phyloP scores from a whole-genome alignment of 2,329 filamentous ascomycete species.

The Colletotrichum salicis region DNA sequence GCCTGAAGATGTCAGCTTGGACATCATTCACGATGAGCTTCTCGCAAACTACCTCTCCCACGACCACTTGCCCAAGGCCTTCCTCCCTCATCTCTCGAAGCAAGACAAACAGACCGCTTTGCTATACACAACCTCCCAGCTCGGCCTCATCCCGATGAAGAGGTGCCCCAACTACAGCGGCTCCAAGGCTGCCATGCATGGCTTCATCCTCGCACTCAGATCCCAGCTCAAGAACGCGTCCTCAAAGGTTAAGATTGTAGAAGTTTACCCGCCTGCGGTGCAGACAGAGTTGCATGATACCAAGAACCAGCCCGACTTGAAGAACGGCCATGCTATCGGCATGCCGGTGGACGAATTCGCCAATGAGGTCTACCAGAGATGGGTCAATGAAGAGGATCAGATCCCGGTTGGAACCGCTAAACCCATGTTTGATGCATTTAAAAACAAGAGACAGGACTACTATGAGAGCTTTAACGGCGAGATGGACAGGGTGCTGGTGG shows the following conservation, averaged over 20 bases:
- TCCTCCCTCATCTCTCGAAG: constrained; percentile 41
- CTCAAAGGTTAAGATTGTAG: constrained; percentile 38
- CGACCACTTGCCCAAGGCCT: constrained; percentile 41
- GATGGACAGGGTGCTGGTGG: constrained; percentile 6
- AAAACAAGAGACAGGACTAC: constrained; percentile 8
- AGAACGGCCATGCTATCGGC: constrained; percentile 40
- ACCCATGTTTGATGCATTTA: constrained; percentile 17
- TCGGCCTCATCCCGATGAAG: constrained; percentile 30
- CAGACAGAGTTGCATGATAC: constrained; percentile 36
- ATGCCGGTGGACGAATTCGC: constrained; percentile 53
- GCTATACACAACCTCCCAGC: constrained; percentile 37
- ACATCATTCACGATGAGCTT: constrained; percentile 41
- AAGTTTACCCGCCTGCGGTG: constrained; percentile 44
- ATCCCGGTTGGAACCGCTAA: constrained; percentile 6
- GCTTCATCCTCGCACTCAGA: constrained; percentile 40
- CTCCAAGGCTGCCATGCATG: constrained; percentile 42
- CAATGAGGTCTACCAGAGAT: constrained; percentile 55
- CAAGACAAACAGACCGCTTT: constrained; percentile 31
- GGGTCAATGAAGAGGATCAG: constrained; percentile 54
- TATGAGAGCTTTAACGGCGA: constrained; percentile 4
- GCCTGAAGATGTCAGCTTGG: constrained; percentile 43
- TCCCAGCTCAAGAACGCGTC: constrained; percentile 31
- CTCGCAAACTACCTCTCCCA: constrained; percentile 44
- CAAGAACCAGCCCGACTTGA: constrained; percentile 13
- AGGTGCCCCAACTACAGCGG: constrained; percentile 42